Evolutionary conservation across 192 early-diverging fungal species (phyloP).

Genomic region (Backusella psychrophila): DNA sequence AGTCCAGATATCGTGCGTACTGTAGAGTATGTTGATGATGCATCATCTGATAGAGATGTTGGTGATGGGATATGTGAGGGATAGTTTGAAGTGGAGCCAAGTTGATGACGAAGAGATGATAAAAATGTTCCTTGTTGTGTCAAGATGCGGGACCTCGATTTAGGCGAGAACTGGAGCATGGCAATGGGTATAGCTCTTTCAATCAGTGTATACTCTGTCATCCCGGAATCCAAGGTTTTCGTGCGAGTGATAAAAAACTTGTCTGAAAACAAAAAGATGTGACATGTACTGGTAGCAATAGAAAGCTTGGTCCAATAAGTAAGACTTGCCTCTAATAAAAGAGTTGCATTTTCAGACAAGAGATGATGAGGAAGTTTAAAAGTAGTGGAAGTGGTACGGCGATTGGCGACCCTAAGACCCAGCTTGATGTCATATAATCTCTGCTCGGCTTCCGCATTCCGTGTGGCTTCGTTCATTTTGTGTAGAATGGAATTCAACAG

Average conservation of each 20-base stretch:
- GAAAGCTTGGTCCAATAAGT: background rate
- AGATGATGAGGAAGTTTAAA: background rate
- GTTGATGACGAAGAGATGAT: background rate
- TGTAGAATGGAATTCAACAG: constrained; percentile 1
- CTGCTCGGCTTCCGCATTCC: constrained; percentile 14
- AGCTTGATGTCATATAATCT: background rate
- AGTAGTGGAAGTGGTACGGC: background rate
- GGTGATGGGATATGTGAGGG: background rate
- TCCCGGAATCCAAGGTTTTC: background rate
- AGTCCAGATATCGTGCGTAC: background rate
- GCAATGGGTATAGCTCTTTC: constrained; percentile 10
- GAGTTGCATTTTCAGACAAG: background rate
- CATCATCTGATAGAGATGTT: background rate
- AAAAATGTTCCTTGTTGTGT: background rate
- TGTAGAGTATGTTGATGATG: background rate
- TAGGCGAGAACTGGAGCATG: constrained; percentile 1
- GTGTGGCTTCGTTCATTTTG: constrained; percentile 17
- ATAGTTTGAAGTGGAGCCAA: background rate
- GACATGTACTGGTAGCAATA: background rate
- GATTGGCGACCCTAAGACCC: background rate
- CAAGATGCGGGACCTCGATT: background rate
- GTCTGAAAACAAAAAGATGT: constrained; percentile 12
- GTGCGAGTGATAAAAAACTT: background rate
- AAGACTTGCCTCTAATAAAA: constrained; percentile 2
- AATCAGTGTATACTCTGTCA: background rate